Evolutionary conservation across 352 stramenopile species (phyloP), one percentile per base, ranked within the genome.

Genomic region (Phytophthora brassicae): DNA sequence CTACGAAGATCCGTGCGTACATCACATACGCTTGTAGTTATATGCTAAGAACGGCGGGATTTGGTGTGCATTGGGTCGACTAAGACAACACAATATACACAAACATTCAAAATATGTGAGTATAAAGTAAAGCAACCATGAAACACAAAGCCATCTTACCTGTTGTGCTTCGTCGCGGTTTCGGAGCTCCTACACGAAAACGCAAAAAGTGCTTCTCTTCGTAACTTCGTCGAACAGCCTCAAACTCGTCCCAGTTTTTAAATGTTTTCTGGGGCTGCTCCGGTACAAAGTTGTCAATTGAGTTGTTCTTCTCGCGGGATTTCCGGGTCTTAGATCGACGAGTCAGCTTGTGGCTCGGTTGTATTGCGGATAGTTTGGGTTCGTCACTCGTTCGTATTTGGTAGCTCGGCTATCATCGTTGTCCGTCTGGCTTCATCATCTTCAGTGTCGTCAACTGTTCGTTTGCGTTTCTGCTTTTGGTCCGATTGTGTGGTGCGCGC

Each of bases 111-210:
- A 8, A 31, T 31, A 31, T 8, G 26, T n/a, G n/a, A n/a, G 26
- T 31, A 31, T n/a, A 28, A 52, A 17, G n/a, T 24, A 39, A 39
- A 13, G 22, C 26, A 31, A 38, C 9, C 26, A 39, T 23, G 24
- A 16, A 52, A 26, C 26, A 39, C 26, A 52, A 41, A n/a, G 13
- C 28, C 28, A 14, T 26, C 6, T 12, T 26, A 42, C 45, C 6
- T 38, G 14, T 52, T 52, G 45, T 39, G 13, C 17, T 23, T 52
- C 6, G 2, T 2, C 16, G 13, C 12, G 11, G 45, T 52, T 26
- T 52, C 45, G 6, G 26, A 52, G 45, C 45, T 52, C 26, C 45
- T 24, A 39, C 28, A 5, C 45, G 45, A 52, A 52, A 52, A 14
- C 28, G 6, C 24, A 52, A 11, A n/a, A 17, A 52, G 9, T 52